Base-by-base conservation (phyloP, 2,329 filamentous ascomycete genomes). In the Fusarium cicatricum region DNA sequence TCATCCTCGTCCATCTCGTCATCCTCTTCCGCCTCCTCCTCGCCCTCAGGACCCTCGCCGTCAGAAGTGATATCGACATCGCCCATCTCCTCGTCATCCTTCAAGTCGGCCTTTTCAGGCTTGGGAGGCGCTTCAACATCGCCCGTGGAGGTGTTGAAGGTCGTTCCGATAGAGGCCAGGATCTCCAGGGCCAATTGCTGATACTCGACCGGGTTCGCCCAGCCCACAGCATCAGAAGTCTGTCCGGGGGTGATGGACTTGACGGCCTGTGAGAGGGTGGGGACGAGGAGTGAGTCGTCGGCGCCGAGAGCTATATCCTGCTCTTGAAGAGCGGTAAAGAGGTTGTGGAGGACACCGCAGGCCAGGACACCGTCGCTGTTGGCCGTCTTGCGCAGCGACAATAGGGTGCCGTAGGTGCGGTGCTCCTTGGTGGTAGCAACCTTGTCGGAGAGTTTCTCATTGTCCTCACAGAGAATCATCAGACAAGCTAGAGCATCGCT, bases 121-220 rank as follows among this genome's bases (percentile, higher is more conserved):
- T 73, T 77, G 14, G 62, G 53, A 1, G 60, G 63, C 6, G 45
- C 57, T 5, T 50, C 52, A 9, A 46, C 77, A 53, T 80, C 78
- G 36, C 83, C 68, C 6, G 81, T 26, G 6, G 23, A 79, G 29
- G 80, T 76, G 64, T 83, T 81, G 11, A 89, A 74, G 39, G 77
- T 79, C 3, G 85, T 88, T 36, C 85, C 85, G 40, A 90, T 88
- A 7, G 85, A 85, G 4, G 85, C 86, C 0, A 88, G 75, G 14
- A 86, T 83, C 70, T 89, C 85, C 0, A 90, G 73, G 3, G 85
- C 84, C 14, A 86, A 71, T 65, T 83, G 78, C 45, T 83, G 71
- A 33, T 81, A 77, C 58, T 84, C 81, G 8, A 73, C 60, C 1
- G 78, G 73, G 57, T 73, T 76, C 9, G 75, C 74, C 67, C 74